Evolutionary conservation across 169 alveolate genomes (phyloP).

Genomic region (Babesia bigemina): DNA sequence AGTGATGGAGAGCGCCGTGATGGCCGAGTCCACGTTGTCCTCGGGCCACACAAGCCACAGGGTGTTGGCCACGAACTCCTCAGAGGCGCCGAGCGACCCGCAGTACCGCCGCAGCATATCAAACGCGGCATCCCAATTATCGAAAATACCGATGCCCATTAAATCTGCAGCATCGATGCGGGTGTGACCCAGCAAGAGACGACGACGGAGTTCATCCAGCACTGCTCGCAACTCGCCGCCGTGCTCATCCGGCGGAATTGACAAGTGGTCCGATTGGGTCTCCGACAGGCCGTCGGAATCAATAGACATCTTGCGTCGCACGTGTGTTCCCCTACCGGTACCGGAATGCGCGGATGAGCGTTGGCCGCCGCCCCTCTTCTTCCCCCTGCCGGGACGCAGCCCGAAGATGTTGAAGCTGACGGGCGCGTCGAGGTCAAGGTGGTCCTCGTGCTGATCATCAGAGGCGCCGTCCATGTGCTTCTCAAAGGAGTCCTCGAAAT

Average conservation of each 20-base stretch:
- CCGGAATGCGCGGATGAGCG: neutral
- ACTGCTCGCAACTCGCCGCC: neutral
- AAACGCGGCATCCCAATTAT: constrained; percentile 20
- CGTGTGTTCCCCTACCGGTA: neutral
- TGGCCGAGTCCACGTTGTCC: constrained; percentile 3
- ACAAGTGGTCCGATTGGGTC: neutral
- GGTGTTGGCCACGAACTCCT: constrained; percentile 1
- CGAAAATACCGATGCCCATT: constrained; percentile 6
- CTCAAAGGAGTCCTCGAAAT: constrained; percentile 13
- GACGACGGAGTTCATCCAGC: neutral
- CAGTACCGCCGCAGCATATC: constrained; percentile 7
- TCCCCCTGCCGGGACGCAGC: neutral
- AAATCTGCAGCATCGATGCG: constrained; percentile 23
- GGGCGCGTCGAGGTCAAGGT: constrained; percentile 12
- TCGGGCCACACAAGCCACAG: constrained; percentile 32
- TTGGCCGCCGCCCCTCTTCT: neutral
- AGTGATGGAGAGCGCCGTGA: neutral
- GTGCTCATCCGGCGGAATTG: neutral
- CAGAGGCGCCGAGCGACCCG: constrained; percentile 24
- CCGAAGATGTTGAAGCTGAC: neutral
- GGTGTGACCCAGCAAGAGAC: constrained; percentile 10
- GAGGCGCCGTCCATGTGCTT: neutral
- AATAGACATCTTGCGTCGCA: no score
- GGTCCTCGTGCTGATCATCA: constrained; percentile 5
- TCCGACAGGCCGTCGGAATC: no score